phyloP scores from a whole-genome alignment of 2,329 filamentous ascomycete genomes.

The Graphium sp. region DNA sequence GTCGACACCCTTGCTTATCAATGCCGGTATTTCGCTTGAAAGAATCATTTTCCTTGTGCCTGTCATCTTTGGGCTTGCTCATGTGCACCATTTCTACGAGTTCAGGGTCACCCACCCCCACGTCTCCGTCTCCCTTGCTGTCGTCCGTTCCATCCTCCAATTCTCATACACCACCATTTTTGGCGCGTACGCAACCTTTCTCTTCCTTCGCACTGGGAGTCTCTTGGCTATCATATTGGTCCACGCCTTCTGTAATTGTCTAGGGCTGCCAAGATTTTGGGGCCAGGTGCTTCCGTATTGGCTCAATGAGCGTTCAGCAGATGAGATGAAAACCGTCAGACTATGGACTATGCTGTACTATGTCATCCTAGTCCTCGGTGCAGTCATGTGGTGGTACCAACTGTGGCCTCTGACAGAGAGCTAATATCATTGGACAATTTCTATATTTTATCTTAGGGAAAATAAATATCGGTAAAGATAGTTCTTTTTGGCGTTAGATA shows the following conservation, averaged over 20 bases:
- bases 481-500: neutral
- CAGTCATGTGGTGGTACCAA: conserved; percentile 50
- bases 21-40: conserved; percentile 39
- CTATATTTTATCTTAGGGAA: neutral
- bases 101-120: conserved; percentile 68
- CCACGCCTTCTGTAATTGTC: conserved; percentile 84
- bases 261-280: conserved; percentile 77
- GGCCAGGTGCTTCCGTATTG: conserved; percentile 49
- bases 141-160: conserved; percentile 64
- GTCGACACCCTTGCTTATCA: conserved; percentile 65
- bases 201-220: conserved; percentile 74
- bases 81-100: conserved; percentile 93
- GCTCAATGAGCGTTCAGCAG: conserved; percentile 12
- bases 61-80: conserved; percentile 81
- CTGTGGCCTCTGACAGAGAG: conserved; percentile 61
- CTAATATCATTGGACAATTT: conserved; percentile 4
- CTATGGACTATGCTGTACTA: conserved; percentile 71
- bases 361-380: conserved; percentile 53
- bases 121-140: conserved; percentile 41
- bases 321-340: conserved; percentile 7
- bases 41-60: conserved; percentile 68
- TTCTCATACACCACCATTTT: conserved; percentile 86
- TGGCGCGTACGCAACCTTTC: conserved; percentile 80
- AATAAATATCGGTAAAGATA: neutral
- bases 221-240: conserved; percentile 58